Base-by-base conservation (phyloP, 2,329 filamentous ascomycete genomes). In the Tolypocladium tropicale region DNA sequence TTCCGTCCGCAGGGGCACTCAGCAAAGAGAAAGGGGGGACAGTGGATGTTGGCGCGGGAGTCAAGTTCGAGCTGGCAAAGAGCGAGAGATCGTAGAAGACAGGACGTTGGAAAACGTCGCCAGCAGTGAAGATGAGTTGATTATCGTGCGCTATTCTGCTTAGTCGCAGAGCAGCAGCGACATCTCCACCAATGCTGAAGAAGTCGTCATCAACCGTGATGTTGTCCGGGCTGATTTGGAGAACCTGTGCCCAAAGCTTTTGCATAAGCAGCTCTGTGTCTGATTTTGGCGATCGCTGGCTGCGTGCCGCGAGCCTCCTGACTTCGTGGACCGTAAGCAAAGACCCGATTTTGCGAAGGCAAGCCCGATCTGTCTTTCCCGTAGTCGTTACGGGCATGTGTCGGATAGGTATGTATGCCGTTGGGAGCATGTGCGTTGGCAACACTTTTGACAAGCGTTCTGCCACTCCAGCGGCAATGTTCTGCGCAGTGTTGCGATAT, bases 181-280 rank as follows among this genome's bases (percentile, higher is more conserved):
- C 74, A 54, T 75, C 72, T 7, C 73, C 74, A 4, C 73, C 73
- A 5, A 73, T 59, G 21, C 23, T 30, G 32, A 54, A 54, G 48
- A 49, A 58, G 52, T 43, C 41, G 32, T 34, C 53, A 30, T 52
- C 54, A 30, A 66, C 67, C 0, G 48, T 1, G 3, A 56, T 57
- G 16, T 18, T 34, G 2, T 59, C 37, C 0, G 7, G 0, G 0
- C 52, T 53, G 1, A 32, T 60, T 2, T 18, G 25, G 37, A 72
- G 64, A 0, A 75, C 68, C 41, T 68, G 62, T 2, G 71, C 68
- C 70, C 72, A 77, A 14, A 76, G 64, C 4, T 55, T n/a, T 30
- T 60, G 62, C 53, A 61, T 62, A 53, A 30, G 41, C 33, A 28
- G 52, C 34, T 62, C 67, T 16, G 51, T 57, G 6, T 54, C 53